Percentiles rank a stretch among this genome's conserved stretches.
These are phyloP conservation scores for Leucocoprinus leucothites DNA, from an alignment of 768 basidiomycete genomes.

Conservation along the genomic window DNA sequence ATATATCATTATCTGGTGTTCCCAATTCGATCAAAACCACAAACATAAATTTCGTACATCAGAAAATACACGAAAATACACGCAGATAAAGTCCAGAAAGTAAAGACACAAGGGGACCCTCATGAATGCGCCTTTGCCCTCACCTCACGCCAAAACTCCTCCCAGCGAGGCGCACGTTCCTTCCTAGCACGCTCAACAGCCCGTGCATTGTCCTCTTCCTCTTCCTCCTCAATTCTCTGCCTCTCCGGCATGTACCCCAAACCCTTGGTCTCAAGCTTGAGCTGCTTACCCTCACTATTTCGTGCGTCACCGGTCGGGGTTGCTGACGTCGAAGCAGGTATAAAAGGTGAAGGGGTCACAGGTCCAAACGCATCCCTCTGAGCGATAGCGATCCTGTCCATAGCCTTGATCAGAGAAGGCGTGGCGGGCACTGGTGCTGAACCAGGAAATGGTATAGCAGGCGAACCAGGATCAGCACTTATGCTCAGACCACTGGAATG, in stretches of 20 bases:
- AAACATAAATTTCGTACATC: no score
- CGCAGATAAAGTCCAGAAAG: neutral
- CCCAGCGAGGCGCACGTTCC: constrained; percentile 24
- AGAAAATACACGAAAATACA: neutral
- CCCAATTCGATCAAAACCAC: no score
- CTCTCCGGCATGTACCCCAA: constrained; percentile 1
- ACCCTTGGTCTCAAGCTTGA: no score
- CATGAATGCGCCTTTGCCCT: constrained; percentile 21
- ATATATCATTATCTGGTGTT: no score
- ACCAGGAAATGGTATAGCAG: constrained; percentile 13
- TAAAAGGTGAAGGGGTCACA: neutral
- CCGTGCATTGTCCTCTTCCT: constrained; percentile 2
- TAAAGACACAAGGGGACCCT: neutral
- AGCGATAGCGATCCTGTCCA: constrained; percentile 57
- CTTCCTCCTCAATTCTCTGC: neutral
- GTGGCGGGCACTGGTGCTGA: constrained; percentile 53
- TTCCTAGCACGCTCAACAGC: constrained; percentile 9
- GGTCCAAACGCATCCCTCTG: constrained; percentile 47
- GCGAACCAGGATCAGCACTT: constrained; percentile 3
- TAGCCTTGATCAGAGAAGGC: constrained; percentile 59
- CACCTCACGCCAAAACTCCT: constrained; percentile 35
- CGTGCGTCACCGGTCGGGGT: neutral
- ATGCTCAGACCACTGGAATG: constrained; percentile 21
- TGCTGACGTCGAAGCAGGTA: neutral
- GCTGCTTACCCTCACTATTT: no score